Evolutionary conservation across 1,284 basidiomycete genomes (phyloP).

Genomic region (Phaffia rhodozyma): DNA sequence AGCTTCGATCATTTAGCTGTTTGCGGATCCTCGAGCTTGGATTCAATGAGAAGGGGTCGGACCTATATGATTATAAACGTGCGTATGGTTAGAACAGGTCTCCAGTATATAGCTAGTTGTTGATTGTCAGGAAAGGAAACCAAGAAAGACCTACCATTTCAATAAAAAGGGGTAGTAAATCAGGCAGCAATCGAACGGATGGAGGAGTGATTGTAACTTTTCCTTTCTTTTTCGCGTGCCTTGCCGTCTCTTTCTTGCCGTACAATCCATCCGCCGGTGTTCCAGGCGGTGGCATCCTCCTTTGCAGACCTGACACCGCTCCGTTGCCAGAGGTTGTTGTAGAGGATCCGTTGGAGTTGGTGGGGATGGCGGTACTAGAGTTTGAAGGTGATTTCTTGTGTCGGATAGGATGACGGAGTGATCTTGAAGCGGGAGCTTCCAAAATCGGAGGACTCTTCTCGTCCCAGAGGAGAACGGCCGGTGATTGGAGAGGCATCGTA

Average conservation of each 20-base stretch:
- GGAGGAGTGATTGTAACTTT: slow-evolving; percentile 54
- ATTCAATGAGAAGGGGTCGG: slow-evolving; percentile 15
- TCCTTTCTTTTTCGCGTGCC: slow-evolving; percentile 32
- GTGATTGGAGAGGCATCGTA: neutral
- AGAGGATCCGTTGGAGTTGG: no score
- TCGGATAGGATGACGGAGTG: no score
- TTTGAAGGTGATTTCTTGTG: neutral
- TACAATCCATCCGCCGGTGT: slow-evolving; percentile 34
- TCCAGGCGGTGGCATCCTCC: slow-evolving; percentile 43
- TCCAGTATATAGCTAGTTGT: neutral
- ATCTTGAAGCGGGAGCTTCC: no score
- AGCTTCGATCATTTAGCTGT: no score
- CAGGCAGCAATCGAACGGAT: slow-evolving; percentile 59
- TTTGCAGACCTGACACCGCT: neutral
- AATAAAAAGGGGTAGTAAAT: slow-evolving; percentile 69
- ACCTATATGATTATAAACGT: slow-evolving; percentile 1
- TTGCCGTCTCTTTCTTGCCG: slow-evolving; percentile 14
- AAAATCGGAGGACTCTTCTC: no score
- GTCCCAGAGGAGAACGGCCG: neutral
- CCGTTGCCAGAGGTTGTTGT: neutral
- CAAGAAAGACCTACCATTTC: slow-evolving; percentile 56
- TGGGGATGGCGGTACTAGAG: slow-evolving; percentile 1
- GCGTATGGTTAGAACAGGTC: neutral
- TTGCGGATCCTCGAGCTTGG: slow-evolving; percentile 3
- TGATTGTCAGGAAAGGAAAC: neutral